A percentile compares a stretch with the other conserved stretches of the same genome.
Conservation (phyloP, 441 rosid species). For the Brassica balearica region DNA sequence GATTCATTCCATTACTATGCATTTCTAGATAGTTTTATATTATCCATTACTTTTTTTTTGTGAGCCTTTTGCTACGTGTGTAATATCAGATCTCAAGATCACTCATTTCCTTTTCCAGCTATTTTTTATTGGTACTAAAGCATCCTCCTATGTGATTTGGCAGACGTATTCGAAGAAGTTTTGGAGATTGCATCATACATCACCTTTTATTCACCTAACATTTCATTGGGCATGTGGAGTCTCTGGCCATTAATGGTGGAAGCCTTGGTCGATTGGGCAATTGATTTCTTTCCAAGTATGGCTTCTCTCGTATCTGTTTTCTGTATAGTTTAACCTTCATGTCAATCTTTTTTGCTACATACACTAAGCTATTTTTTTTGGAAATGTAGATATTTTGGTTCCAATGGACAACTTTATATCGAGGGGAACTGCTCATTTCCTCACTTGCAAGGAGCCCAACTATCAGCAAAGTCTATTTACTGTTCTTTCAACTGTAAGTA, state of each 20-base stretch:
- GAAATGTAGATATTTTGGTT: conserved; percentile 83
- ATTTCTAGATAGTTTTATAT: not conserved
- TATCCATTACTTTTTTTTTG: conserved; percentile 3
- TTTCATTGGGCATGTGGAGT: conserved; percentile 96
- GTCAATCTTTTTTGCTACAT: conserved; percentile 16
- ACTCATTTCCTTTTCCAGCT: conserved; percentile 17
- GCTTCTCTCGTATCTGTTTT: conserved; percentile 31
- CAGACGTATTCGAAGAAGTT: conserved; percentile 99
- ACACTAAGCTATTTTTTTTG: conserved; percentile 20
- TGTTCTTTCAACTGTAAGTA: conserved; percentile 92
- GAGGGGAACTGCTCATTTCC: conserved; percentile 93
- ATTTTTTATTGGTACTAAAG: conserved; percentile 10
- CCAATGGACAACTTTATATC: conserved; percentile 97
- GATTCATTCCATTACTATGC: conserved; percentile 5
- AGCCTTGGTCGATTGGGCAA: conserved; percentile 96
- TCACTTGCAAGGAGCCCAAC: conserved; percentile 86
- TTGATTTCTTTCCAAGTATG: conserved; percentile 96
- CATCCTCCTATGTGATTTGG: conserved; percentile 34
- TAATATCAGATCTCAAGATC: conserved; percentile 28
- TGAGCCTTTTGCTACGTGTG: conserved; percentile 20
- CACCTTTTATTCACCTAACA: conserved; percentile 95
- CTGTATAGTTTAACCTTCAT: conserved; percentile 16
- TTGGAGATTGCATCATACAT: conserved; percentile 95
- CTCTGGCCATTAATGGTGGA: conserved; percentile 98
- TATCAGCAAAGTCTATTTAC: conserved; percentile 97